phyloP scores from a whole-genome alignment of 805 yeast genomes.

The fission yeast (Schizosaccharomyces pombe) region ASM294v3 CU329670.1:5329001-5329500 shows the following conservation, averaged over 20 bases:
- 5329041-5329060: too few species aligned
- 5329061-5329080: too few species aligned
- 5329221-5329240: constrained; percentile 2
- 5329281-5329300: constrained; percentile 14
- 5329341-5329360: constrained; percentile 64
- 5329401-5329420: constrained; percentile 27
- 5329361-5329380: constrained; percentile 91
- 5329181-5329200: too few species aligned
- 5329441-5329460: constrained; percentile 40
- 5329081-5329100: too few species aligned
- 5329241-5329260: constrained; percentile 20
- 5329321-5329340: constrained; percentile 86
- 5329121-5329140: too few species aligned
- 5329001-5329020: too few species aligned
- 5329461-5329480: constrained; percentile 12
- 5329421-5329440: constrained; percentile 15
- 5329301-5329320: constrained; percentile 88
- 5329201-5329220: too few species aligned
- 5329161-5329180: too few species aligned
- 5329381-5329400: constrained; percentile 89
- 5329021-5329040: too few species aligned
- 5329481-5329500: neutral
- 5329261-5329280: constrained; percentile 18
- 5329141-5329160: too few species aligned
- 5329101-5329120: too few species aligned